A percentile compares a stretch with the other conserved stretches of the same genome.
Conservation (phyloP, 2,329 filamentous ascomycete genomes). For the Ascochyta pisi region DNA sequence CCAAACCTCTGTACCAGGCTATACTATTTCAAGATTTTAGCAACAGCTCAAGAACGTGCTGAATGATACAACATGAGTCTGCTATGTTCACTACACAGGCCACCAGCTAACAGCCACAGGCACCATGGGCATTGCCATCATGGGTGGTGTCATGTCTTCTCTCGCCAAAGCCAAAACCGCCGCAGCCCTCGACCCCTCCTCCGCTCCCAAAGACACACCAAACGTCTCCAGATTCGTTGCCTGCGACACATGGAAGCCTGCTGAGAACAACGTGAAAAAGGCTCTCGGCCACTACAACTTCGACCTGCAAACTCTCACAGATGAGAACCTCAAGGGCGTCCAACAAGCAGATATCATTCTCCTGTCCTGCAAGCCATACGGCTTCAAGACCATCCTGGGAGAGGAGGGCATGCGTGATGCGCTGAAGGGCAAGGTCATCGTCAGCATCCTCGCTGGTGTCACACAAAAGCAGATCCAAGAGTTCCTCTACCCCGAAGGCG, state of each 20-base stretch:
- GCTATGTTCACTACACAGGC: background rate
- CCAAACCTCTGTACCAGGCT: too few species aligned
- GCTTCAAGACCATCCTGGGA: conserved; percentile 71
- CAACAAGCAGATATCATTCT: conserved; percentile 75
- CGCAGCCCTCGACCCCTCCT: conserved; percentile 50
- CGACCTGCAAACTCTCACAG: conserved; percentile 70
- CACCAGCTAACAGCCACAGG: conserved; percentile 55
- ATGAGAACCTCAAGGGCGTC: conserved; percentile 73
- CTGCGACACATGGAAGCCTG: conserved; percentile 75
- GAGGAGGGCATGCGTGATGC: conserved; percentile 74
- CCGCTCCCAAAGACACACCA: conserved; percentile 47
- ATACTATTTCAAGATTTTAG: too few species aligned
- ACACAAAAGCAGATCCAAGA: conserved; percentile 71
- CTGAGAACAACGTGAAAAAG: conserved; percentile 71
- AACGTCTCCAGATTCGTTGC: conserved; percentile 77
- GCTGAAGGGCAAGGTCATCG: conserved; percentile 78
- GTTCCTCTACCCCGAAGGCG: conserved; percentile 64
- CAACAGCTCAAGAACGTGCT: too few species aligned
- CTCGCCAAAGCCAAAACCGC: conserved; percentile 57
- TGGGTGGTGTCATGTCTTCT: conserved; percentile 78
- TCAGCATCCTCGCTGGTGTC: conserved; percentile 82
- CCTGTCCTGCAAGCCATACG: conserved; percentile 81
- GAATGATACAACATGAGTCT: too few species aligned
- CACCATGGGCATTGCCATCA: conserved; percentile 84
- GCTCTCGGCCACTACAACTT: conserved; percentile 69